Base-by-base conservation (phyloP, 78 protist genomes). In the Planoprotostelium fungivorum region DNA sequence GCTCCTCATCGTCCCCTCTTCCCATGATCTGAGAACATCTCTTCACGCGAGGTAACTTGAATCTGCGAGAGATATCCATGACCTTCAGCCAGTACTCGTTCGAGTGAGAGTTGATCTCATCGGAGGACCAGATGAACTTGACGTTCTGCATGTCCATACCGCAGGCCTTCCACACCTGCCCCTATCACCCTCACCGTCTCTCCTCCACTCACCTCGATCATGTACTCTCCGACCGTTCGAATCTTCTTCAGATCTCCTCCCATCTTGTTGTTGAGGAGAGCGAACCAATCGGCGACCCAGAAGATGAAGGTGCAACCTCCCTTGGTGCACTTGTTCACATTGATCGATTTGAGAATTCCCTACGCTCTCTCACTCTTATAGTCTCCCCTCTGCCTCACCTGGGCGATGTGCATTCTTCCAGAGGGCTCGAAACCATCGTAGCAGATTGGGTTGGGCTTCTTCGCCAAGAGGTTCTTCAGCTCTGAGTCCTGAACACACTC, bases 251-350 rank as follows among this genome's bases (percentile, higher is more conserved):
- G 94, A 36, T 98, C 97, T 38, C 99, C 99, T 38, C 99, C 99
- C 98, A 98, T 96, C 95, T 99, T 99, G 96, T 99, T 95, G 93
- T 99, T 99, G 95, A 99, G 94, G 91, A 98, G 94, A 36, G 99
- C 99, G 86, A 99, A 99, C 99, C 99, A 98, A 93, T 99, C 99
- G 29, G 99, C 99, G 29, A 99, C 98, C 99, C 98, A 98, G 91
- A 98, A 98, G 38, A 96, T 84, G 90, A 98, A 97, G 0, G 93
- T 95, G 37, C 96, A 93, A 34, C 99, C 99, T 16, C 94, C 95
- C 36, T 38, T 1, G 34, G 99, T 97, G 92, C 93, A 90, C 91
- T 98, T 97, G 94, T 99, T 99, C 37, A 99, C 99, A 90, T 99
- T 99, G 97, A 98, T 96, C 16, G 99, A 97, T 86, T 97, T 97